Evolutionary conservation across 352 stramenopile species (phyloP).

Genomic region (Phytophthora macrochlamydospora): DNA sequence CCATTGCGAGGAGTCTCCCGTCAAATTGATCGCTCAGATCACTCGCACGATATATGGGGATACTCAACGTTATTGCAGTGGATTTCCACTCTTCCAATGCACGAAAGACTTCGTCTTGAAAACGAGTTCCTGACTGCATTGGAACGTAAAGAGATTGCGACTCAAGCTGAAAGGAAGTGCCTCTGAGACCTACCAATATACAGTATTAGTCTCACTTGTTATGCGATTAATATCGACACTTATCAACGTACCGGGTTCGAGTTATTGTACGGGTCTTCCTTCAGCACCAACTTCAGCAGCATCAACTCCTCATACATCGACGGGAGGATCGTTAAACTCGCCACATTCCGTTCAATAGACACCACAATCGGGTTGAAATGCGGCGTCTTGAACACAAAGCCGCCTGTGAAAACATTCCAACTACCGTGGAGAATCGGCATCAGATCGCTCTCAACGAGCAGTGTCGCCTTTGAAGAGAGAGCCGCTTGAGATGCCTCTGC

Average conservation of each 20-base stretch:
- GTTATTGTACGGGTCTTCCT: conserved; percentile 23
- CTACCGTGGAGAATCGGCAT: conserved; percentile 48
- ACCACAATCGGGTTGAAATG: conserved; percentile 67
- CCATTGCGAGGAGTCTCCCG: conserved; percentile 47
- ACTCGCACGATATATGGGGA: conserved; percentile 62
- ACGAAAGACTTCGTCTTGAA: conserved; percentile 68
- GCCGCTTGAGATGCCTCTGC: neutral
- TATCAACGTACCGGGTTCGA: conserved; percentile 29
- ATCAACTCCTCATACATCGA: conserved; percentile 71
- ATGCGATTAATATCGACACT: no score
- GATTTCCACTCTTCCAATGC: conserved; percentile 64
- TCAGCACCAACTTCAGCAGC: conserved; percentile 61
- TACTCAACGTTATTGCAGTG: conserved; percentile 41
- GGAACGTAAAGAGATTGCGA: conserved; percentile 50
- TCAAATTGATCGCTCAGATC: conserved; percentile 46
- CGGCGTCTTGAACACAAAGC: conserved; percentile 63
- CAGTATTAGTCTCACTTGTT: neutral
- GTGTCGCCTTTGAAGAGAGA: conserved; percentile 36
- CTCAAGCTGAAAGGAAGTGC: conserved; percentile 41
- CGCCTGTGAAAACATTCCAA: conserved; percentile 58
- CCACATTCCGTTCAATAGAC: conserved; percentile 63
- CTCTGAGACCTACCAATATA: conserved; percentile 36
- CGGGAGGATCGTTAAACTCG: conserved; percentile 50
- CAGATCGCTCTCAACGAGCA: conserved; percentile 58
- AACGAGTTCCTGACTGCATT: conserved; percentile 61